Base-by-base conservation (phyloP, 495 filamentous ascomycete species). In the Penicillium paxilli region DNA sequence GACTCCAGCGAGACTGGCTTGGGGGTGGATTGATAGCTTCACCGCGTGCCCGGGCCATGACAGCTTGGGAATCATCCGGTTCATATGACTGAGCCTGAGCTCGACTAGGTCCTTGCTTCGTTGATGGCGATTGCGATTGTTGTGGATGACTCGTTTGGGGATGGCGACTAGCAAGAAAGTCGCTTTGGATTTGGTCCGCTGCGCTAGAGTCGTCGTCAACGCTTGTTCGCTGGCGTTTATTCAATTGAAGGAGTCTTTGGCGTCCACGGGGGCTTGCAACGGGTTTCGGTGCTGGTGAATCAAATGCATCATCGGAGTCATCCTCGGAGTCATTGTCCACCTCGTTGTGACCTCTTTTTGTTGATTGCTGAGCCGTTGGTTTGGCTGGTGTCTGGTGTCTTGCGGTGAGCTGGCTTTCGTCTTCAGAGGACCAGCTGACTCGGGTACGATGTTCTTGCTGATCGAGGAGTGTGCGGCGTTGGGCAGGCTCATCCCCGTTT, bases 331-430 rank as follows among this genome's bases (percentile, higher is more conserved):
- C 55, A 37, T 32, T 41, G 3, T 55, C 55, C 9, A 55, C 49
- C 21, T 58, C 60, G 0, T 52, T 26, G 14, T 60, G 63, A n/a
- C 51, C 44, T 5, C 67, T 62, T 8, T 67, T 70, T 17, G 51
- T 51, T 22, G 60, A 41, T 38, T 11, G 47, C 12, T 45, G 44
- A 10, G 46, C 12, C 20, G 30, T n/a, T n/a, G 54, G 30, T 14
- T 37, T 11, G 49, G 55, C 47, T 21, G 49, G 8, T 14, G 46
- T 25, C 30, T 62, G 19, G n/a, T 14, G 40, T 21, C 9, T 23
- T 42, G 21, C 40, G 5, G 40, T 23, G 14, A 22, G 40, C 40
- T 21, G 40, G 21, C 40, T 42, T 8, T 42, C 40, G 11, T 42
- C 40, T 12, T 42, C 40, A 14, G 17, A 21, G 10, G 40, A 22